Evolutionary conservation across 306 rosid species (phyloP).

Genomic region (Abrus pulchellus): DNA sequence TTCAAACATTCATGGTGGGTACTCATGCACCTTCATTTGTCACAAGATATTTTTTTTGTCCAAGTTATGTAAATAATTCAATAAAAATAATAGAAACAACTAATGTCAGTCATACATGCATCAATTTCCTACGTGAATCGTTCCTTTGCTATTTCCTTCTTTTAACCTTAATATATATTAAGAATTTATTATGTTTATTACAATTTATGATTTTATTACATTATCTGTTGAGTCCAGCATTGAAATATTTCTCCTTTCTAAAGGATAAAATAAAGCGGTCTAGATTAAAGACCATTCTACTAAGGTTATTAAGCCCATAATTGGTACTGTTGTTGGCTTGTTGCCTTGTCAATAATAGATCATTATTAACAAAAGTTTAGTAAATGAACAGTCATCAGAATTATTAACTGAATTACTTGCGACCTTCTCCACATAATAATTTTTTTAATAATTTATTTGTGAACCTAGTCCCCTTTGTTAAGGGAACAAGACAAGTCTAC

Average conservation of each 20-base stretch:
- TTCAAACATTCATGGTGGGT: constrained; percentile 46
- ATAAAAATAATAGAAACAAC: background rate
- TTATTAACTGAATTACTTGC: background rate
- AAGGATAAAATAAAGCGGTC: background rate
- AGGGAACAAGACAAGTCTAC: background rate
- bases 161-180: background rate
- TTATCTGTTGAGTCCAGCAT: background rate
- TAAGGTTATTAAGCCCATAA: background rate
- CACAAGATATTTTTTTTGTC: constrained; percentile 1
- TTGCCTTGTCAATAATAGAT: background rate
- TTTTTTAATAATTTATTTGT: background rate
- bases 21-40: constrained; percentile 32
- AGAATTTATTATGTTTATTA: background rate
- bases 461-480: background rate
- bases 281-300: background rate
- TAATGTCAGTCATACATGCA: background rate
- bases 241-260: background rate
- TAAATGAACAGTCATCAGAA: background rate
- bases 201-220: background rate
- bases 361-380: background rate
- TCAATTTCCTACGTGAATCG: background rate
- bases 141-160: background rate
- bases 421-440: background rate
- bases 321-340: background rate
- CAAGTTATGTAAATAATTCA: background rate